Conservation (phyloP, 2,329 filamentous ascomycete species). For the Periconia sp. region DNA sequence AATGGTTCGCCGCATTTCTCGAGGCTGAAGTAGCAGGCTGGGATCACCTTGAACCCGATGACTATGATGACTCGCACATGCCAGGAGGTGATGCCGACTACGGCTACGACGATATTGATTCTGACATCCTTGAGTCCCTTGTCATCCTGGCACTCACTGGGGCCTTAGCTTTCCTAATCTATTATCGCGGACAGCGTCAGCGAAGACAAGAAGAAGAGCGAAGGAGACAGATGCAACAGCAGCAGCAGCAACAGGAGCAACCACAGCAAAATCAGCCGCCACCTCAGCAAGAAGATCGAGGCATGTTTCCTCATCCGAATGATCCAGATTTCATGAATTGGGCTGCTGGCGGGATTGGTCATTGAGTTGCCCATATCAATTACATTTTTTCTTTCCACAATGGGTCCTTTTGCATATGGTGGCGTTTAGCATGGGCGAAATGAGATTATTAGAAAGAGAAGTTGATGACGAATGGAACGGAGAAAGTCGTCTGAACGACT, state of each 20-base stretch:
- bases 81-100: conserved; percentile 65
- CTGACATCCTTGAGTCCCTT: conserved; percentile 82
- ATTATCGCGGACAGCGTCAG: conserved; percentile 74
- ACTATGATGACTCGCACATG: conserved; percentile 23
- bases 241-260: conserved; percentile 43
- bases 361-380: conserved; percentile 42
- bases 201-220: conserved; percentile 51
- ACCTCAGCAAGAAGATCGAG: conserved; percentile 53
- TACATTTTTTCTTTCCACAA: not conserved
- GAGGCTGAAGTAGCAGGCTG: conserved; percentile 63
- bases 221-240: conserved; percentile 33
- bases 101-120: conserved; percentile 68
- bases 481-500: too few relatives aligned
- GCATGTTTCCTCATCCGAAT: conserved; percentile 69
- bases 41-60: conserved; percentile 59
- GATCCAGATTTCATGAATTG: conserved; percentile 73
- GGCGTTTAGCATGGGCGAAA: not conserved
- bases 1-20: conserved; percentile 89
- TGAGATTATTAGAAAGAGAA: too few relatives aligned
- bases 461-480: too few relatives aligned
- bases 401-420: not conserved
- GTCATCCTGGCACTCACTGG: conserved; percentile 80
- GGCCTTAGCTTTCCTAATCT: conserved; percentile 77
- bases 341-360: conserved; percentile 70
- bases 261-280: conserved; percentile 23